Percentiles rank a stretch among this genome's conserved stretches.
Evolutionary conservation across 2,329 filamentous ascomycete species (phyloP).

Genomic region (Clarireedia homoeocarpa): DNA sequence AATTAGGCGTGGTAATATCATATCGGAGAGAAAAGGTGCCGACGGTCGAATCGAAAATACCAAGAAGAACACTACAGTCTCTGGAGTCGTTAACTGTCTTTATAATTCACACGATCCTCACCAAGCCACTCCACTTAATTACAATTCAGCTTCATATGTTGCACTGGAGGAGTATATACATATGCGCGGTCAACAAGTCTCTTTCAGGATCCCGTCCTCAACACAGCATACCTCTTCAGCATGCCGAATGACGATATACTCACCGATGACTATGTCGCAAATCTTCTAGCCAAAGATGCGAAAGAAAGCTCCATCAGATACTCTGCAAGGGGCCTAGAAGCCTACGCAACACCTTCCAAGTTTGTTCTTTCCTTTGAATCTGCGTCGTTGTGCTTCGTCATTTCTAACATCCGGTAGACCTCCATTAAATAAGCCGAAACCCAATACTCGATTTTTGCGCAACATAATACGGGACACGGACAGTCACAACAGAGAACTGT

Average conservation of each 20-base stretch:
- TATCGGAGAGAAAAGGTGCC: too few species aligned
- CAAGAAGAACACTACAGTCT: too few species aligned
- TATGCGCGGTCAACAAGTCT: neutral
- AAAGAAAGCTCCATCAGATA: slow-evolving; percentile 65
- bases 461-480: slow-evolving; percentile 86
- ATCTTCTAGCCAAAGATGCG: slow-evolving; percentile 73
- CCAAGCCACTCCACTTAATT: too few species aligned
- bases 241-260: slow-evolving; percentile 30
- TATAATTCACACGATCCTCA: too few species aligned
- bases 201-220: neutral
- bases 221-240: neutral
- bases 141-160: too few species aligned
- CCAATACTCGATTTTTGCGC: slow-evolving; percentile 82
- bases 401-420: slow-evolving; percentile 16
- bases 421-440: slow-evolving; percentile 65
- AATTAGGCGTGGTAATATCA: too few species aligned
- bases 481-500: slow-evolving; percentile 77
- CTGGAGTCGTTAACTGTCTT: too few species aligned
- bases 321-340: slow-evolving; percentile 65
- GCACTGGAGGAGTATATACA: too few species aligned
- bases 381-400: slow-evolving; percentile 4
- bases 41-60: too few species aligned
- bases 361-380: slow-evolving; percentile 8
- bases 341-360: slow-evolving; percentile 43
- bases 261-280: slow-evolving; percentile 73